Base-by-base conservation (phyloP, 108 stramenopile species). In the Discostella stelligeroides region DNA sequence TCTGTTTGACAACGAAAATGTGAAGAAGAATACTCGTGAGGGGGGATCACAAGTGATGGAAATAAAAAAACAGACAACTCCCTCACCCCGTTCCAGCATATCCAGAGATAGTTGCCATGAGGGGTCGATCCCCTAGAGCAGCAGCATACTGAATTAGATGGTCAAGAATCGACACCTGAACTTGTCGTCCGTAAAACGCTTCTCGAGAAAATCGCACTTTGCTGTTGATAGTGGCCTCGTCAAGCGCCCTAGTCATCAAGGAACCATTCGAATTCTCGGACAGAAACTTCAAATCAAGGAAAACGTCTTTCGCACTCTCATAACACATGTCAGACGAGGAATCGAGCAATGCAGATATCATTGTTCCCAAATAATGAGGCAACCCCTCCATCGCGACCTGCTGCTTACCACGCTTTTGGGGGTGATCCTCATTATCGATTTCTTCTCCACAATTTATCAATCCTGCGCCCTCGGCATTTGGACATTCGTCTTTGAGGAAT, bases 111-210 rank as follows among this genome's bases (percentile, higher is more conserved):
- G 39, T 58, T 30, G 72, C 72, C 54, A 73, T 65, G 23, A 63
- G 45, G 15, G 72, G 64, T 57, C 65, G 72, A 17, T 73, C 40
- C 7, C 64, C 64, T 13, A 56, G 6, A 10, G 59, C 38, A 7
- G 58, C 38, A 25, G 51, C 37, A 48, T 51, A 58, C 23, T 73
- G 63, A 46, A 66, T 40, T 47, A 73, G 21, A 66, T 73, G 72
- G 63, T 59, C 23, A n/a, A 73, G 53, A 56, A 73, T 73, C 7
- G 63, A 64, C 63, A 73, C 59, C 59, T 73, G 57, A 7, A 73
- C 64, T 55, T 59, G 63, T 18, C 72, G 42, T 17, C 72, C 72
- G 28, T 73, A 73, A 54, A 73, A 73, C 58, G 58, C 39, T 28
- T 65, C 54, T n/a, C 23, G 37, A 8, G 13, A 29, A 0, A 73